phyloP scores from a whole-genome alignment of 1,284 basidiomycete species.

The Sporisorium reilianum region DNA sequence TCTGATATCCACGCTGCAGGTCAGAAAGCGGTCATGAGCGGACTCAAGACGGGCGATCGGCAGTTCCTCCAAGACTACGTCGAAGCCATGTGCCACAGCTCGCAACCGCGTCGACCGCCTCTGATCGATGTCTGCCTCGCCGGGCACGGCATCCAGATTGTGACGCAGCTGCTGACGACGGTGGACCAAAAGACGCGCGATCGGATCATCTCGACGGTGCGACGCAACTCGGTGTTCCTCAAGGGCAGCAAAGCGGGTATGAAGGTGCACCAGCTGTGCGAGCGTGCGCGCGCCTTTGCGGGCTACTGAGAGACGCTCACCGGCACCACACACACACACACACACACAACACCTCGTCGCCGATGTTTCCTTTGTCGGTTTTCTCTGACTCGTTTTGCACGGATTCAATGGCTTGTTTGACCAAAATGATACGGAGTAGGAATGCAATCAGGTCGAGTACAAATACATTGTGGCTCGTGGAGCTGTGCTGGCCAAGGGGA shows the following conservation, averaged over 20 bases:
- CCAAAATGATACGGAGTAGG: neutral
- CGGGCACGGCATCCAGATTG: conserved; percentile 65
- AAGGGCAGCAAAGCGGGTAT: conserved; percentile 67
- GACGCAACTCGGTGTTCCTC: conserved; percentile 63
- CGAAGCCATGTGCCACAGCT: conserved; percentile 52
- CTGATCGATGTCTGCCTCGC: conserved; percentile 63
- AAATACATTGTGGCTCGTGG: conserved; percentile 22
- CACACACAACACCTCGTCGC: neutral
- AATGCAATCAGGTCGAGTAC: conserved; percentile 29
- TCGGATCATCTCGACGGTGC: conserved; percentile 61
- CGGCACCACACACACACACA: too few relatives aligned
- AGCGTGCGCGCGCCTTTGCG: conserved; percentile 65
- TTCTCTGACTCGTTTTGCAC: neutral
- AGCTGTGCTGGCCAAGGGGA: neutral
- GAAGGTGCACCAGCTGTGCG: conserved; percentile 66
- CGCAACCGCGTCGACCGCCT: conserved; percentile 55
- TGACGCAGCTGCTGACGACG: conserved; percentile 68
- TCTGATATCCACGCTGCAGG: conserved; percentile 17
- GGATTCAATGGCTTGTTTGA: neutral
- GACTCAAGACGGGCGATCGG: conserved; percentile 53
- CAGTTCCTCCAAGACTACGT: conserved; percentile 54
- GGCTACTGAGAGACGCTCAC: conserved; percentile 59
- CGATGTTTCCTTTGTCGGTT: neutral
- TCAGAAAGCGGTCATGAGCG: conserved; percentile 66
- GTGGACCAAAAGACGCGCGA: conserved; percentile 52